Conservation (phyloP, 441 rosid species). For the Rhodomyrtus psidioides region DNA sequence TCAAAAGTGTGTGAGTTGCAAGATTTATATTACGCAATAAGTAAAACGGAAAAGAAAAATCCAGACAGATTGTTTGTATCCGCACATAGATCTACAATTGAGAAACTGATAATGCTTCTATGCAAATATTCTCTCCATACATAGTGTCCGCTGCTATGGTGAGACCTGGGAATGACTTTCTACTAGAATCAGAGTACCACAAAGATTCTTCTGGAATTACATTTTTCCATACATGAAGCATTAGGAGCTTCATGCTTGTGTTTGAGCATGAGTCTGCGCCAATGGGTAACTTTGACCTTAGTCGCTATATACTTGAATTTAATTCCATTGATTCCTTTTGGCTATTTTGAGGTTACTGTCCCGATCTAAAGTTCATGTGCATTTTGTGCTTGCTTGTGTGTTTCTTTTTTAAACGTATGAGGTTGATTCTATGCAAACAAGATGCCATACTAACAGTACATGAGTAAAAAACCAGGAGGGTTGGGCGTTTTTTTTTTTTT, state of each 20-base stretch:
- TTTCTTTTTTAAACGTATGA: not conserved
- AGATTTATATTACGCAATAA: not conserved
- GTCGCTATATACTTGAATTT: not conserved
- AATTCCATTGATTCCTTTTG: not conserved
- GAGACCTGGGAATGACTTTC: not conserved
- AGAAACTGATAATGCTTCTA: not conserved
- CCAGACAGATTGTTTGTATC: not conserved
- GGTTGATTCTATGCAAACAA: not conserved
- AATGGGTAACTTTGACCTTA: not conserved
- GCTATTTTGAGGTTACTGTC: not conserved
- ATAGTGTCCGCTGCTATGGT: not conserved
- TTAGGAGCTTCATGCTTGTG: not conserved
- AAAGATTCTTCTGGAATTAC: not conserved
- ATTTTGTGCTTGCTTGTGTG: not conserved
- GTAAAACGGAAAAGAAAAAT: not conserved
- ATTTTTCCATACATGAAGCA: not conserved
- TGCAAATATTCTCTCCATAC: not conserved
- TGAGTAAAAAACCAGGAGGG: not conserved
- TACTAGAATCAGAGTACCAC: not conserved
- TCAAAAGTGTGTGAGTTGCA: not conserved
- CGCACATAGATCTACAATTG: not conserved
- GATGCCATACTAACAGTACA: not conserved
- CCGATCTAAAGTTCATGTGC: not conserved
- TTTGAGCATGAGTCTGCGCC: not conserved
- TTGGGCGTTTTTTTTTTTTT: too few relatives aligned